Percentiles rank a stretch among this genome's conserved stretches.
These are phyloP conservation scores for Lepidopterella palustris DNA, from an alignment of 495 filamentous ascomycete genomes.

Conservation along the genomic window DNA sequence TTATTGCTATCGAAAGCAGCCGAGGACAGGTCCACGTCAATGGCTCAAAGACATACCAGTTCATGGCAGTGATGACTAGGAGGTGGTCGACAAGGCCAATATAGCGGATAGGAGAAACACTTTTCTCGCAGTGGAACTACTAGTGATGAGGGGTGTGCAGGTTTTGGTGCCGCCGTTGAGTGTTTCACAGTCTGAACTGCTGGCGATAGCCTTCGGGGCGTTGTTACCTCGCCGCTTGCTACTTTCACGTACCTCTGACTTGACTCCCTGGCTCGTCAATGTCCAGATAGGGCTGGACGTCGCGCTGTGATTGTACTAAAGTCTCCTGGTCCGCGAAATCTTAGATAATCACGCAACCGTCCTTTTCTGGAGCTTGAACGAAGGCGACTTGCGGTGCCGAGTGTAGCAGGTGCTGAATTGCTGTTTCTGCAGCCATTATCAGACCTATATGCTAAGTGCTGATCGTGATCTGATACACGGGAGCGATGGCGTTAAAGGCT, in stretches of 20 bases:
- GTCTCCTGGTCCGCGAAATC: not conserved
- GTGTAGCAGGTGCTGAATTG: no score
- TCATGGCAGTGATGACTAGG: not conserved
- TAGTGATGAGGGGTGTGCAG: constrained; percentile 2
- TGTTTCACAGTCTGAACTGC: no score
- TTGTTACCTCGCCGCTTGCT: no score
- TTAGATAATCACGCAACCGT: constrained; percentile 6
- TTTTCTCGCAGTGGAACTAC: constrained; percentile 8
- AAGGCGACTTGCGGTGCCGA: no score
- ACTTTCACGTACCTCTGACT: no score
- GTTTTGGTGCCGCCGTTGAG: constrained; percentile 9
- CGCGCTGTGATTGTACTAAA: not conserved
- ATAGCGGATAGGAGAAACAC: constrained; percentile 4
- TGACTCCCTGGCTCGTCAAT: not conserved
- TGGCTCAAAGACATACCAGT: not conserved
- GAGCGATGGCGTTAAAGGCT: no score
- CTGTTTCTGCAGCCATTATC: no score
- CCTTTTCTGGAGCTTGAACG: constrained; percentile 6
- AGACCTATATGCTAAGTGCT: no score
- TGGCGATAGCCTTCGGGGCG: no score
- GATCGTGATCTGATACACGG: no score
- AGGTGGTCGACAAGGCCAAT: constrained; percentile 5
- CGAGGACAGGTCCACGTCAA: constrained; percentile 5
- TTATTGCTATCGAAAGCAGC: constrained; percentile 2
- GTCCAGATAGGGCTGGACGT: constrained; percentile 13